Base-by-base conservation (phyloP, 345 rosid genomes). In the Aegle marmelos region DNA sequence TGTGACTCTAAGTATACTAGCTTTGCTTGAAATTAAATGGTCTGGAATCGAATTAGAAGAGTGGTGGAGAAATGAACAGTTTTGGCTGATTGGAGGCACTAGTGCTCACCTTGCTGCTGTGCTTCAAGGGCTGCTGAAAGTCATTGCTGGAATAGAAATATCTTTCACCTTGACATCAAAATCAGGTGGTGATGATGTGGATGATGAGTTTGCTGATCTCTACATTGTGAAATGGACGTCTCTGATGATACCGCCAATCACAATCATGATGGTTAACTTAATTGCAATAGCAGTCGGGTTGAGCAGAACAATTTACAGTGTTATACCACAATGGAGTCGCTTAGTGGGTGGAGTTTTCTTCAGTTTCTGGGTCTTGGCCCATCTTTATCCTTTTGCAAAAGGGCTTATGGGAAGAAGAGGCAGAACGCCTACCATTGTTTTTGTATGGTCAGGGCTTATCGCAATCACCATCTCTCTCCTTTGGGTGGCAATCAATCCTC, bases 21-120 rank as follows among this genome's bases (percentile, higher is more conserved):
- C 99, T 1, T 24, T 95, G 24, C 98, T 95, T 1, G 99, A 95
- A 90, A 90, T 95, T 74, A 93, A 91, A 84, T 95, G 99, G 99
- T 95, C 99, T 0, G 99, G 99, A 6, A 95, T 95, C 54, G 90
- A 85, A 58, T 84, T 95, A 0, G 99, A 95, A 65, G 99, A 95
- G 66, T 94, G 98, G 98, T 94, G 99, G 99, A 90, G 99, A 80
- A 95, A 94, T 71, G 99, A 95, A 74, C 99, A 95, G 85, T 95
- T 95, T 82, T 95, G 99, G 99, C 82, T 95, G 80, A 95, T 95
- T 13, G 98, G 99, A 21, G 99, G 99, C 19, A 95, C 99, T 4
- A 95, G 99, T 34, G 98, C 99, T 1, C 98, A 95, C 78, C 91
- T 95, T 30, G 99, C 99, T 2, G 99, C 99, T 2, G 99, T 95